Evolutionary conservation across 768 basidiomycete genomes (phyloP).

Genomic region (Brasilioporus rufonigricans): DNA sequence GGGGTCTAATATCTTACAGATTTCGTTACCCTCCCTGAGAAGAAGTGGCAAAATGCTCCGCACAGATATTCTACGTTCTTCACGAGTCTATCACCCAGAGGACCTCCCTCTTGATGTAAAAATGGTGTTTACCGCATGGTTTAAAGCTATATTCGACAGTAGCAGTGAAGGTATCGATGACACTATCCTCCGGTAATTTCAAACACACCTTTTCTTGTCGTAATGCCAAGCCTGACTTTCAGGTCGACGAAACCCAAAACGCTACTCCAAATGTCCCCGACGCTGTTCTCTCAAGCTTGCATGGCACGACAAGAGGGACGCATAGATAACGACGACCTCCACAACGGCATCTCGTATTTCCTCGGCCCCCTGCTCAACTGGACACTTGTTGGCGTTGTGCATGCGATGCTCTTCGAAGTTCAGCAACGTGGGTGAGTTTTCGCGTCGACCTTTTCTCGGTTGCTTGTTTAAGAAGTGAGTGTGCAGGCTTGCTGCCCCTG

Average conservation of each 20-base stretch:
- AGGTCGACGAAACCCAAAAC: constrained; percentile 72
- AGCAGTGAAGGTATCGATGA: constrained; percentile 83
- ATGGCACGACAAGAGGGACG: constrained; percentile 43
- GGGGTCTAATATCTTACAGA: constrained; percentile 35
- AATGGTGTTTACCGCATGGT: constrained; percentile 56
- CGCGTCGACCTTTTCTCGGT: background rate
- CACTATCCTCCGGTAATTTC: constrained; percentile 57
- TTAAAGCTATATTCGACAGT: constrained; percentile 74
- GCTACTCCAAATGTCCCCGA: constrained; percentile 64
- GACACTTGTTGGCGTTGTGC: constrained; percentile 75
- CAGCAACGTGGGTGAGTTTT: constrained; percentile 49
- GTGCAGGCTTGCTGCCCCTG: constrained; percentile 44
- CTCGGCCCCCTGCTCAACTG: constrained; percentile 70
- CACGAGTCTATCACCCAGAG: constrained; percentile 40
- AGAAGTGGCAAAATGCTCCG: constrained; percentile 46
- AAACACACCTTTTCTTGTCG: background rate
- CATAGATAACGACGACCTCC: constrained; percentile 65
- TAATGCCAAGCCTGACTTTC: constrained; percentile 4
- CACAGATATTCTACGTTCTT: constrained; percentile 51
- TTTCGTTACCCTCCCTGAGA: constrained; percentile 47
- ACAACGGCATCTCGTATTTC: constrained; percentile 78
- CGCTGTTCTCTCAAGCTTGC: constrained; percentile 65
- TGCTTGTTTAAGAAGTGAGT: background rate
- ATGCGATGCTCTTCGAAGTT: constrained; percentile 59
- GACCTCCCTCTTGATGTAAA: constrained; percentile 44